Conservation (phyloP, 768 basidiomycete genomes). For the Strobilomyces dryophilus region DNA sequence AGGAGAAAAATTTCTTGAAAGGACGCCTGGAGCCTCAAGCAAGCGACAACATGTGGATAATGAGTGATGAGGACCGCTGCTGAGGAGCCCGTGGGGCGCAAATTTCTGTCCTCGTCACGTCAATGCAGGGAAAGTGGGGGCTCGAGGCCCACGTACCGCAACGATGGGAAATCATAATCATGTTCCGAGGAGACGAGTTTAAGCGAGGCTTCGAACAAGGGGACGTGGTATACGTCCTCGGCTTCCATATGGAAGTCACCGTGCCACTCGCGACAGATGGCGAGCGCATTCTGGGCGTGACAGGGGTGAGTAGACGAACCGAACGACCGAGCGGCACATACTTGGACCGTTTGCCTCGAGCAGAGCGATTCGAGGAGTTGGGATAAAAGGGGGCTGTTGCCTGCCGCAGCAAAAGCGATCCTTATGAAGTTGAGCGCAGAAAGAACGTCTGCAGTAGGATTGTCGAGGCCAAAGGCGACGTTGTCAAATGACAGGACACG, state of each 20-base stretch:
- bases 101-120: conserved; percentile 19
- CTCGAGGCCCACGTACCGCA: conserved; percentile 14
- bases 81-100: conserved; percentile 14
- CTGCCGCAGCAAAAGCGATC: conserved; percentile 33
- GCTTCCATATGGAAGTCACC: conserved; percentile 43
- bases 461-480: conserved; percentile 34
- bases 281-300: conserved; percentile 44
- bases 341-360: conserved; percentile 18
- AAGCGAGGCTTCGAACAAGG: conserved; percentile 43
- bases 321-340: background rate
- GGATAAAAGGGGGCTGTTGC: conserved; percentile 2
- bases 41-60: conserved; percentile 54
- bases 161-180: conserved; percentile 30
- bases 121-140: background rate
- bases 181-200: conserved; percentile 34
- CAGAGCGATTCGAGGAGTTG: conserved; percentile 10
- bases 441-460: conserved; percentile 45
- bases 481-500: conserved; percentile 40
- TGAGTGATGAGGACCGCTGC: conserved; percentile 49
- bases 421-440: conserved; percentile 59
- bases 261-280: conserved; percentile 49
- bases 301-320: no score
- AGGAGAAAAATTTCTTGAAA: conserved; percentile 43
- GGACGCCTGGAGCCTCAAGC: conserved; percentile 34
- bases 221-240: conserved; percentile 44